These are phyloP conservation scores for Corynespora cassiicola DNA, from an alignment of 2,329 filamentous ascomycete species.

Conservation along the genomic window DNA sequence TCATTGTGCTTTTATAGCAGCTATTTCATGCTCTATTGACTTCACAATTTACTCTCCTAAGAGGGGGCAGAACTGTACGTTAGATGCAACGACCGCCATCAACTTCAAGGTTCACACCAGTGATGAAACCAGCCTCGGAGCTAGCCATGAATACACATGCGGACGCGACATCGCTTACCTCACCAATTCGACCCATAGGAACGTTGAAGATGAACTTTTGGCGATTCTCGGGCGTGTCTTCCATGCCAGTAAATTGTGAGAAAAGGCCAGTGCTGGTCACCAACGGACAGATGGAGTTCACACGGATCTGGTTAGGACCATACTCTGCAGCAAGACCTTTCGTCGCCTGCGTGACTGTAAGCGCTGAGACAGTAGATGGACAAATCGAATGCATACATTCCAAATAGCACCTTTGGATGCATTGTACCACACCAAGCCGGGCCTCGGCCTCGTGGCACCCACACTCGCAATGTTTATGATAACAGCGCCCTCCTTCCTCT, in stretches of 20 bases:
- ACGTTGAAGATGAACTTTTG: conserved; percentile 62
- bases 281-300: conserved; percentile 75
- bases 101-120: conserved; percentile 56
- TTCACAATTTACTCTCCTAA: no score
- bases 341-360: conserved; percentile 51
- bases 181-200: conserved; percentile 65
- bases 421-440: conserved; percentile 73
- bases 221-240: conserved; percentile 64
- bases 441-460: conserved; percentile 66
- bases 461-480: conserved; percentile 73
- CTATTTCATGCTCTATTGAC: no score
- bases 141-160: conserved; percentile 64
- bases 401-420: conserved; percentile 71
- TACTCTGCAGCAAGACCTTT: conserved; percentile 76
- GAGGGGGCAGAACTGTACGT: no score
- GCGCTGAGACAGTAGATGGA: conserved; percentile 5
- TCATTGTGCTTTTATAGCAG: no score
- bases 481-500: conserved; percentile 61
- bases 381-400: conserved; percentile 52
- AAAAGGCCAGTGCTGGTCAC: conserved; percentile 71
- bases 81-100: conserved; percentile 48
- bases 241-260: conserved; percentile 64
- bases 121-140: conserved; percentile 66
- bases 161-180: conserved; percentile 66
- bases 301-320: conserved; percentile 72